Base-by-base conservation (phyloP, 768 basidiomycete genomes). In the Baorangia bicolor region DNA sequence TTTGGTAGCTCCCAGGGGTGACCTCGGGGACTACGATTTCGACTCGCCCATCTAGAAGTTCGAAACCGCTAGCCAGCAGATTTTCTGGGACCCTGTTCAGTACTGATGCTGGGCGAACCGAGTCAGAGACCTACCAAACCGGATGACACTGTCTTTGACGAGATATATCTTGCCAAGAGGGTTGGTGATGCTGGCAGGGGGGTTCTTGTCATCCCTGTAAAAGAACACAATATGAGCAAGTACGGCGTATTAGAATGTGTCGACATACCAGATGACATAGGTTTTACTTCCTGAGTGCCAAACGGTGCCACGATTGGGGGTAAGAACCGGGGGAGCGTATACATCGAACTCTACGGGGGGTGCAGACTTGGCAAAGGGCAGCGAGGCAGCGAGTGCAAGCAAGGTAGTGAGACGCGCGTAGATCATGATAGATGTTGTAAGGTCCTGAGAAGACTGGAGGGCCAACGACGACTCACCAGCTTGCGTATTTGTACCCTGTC, bases 141-240 rank as follows among this genome's bases (percentile, higher is more conserved):
- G 60, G 33, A 69, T 70, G 14, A 42, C 25, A 9, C 51, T 39
- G 27, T 61, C 56, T 13, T 58, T 56, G 47, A 70, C 61, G 33
- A 77, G 66, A 49, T 64, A 61, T 34, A 77, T 62, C 12, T 14
- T 33, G 18, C 73, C 72, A 6, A 31, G 9, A 13, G 51, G 25
- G 55, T 76, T 73, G 35, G 75, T 77, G 57, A 78, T 72, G 0
- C 66, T 14, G 1, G 27, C 16, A 12, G 74, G 73, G 20, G 64
- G 48, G 43, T 56, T 46, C 3, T 60, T 59, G 33, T 47, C 61
- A 53, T 76, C 62, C 77, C 76, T 76, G 50, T 13, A 2, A 20
- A 20, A 51, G 46, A 27, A 49, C 34, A 31, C 50, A 13, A 48
- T 16, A 47, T 40, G 45, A 38, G 37, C 45, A 28, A 28, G 28